These are phyloP conservation scores for Persicaria tinctoria DNA, from an alignment of 148 eudicot species.

Conservation along the genomic window DNA sequence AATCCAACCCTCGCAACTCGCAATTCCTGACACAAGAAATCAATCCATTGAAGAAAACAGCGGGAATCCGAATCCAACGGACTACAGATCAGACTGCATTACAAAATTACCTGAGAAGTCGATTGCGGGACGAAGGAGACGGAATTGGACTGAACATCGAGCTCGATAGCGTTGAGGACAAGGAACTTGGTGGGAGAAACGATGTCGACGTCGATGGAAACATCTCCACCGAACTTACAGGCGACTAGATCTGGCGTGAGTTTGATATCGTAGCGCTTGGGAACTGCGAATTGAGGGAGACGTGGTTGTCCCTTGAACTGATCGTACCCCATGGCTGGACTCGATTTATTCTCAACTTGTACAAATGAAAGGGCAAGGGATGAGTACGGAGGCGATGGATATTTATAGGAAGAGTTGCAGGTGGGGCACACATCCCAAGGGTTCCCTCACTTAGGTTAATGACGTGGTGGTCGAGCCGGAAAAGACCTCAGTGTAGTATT, in stretches of 20 bases:
- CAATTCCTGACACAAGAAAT: slow-evolving; percentile 32
- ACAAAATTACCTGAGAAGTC: slow-evolving; percentile 33
- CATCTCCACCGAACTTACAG: slow-evolving; percentile 71
- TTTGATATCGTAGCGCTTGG: slow-evolving; percentile 60
- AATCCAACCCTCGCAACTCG: slow-evolving; percentile 44
- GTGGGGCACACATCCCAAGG: too few relatives aligned
- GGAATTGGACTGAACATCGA: slow-evolving; percentile 39
- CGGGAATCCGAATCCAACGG: background rate
- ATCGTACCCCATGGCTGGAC: slow-evolving; percentile 22
- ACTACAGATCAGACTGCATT: background rate
- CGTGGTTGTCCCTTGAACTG: slow-evolving; percentile 69
- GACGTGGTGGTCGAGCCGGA: too few relatives aligned
- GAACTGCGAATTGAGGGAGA: slow-evolving; percentile 63
- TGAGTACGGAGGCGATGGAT: too few relatives aligned
- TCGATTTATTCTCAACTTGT: too few relatives aligned
- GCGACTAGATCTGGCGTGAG: slow-evolving; percentile 68
- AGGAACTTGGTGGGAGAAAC: slow-evolving; percentile 52
- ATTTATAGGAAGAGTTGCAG: too few relatives aligned
- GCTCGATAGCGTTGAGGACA: slow-evolving; percentile 90
- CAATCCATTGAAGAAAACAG: background rate
- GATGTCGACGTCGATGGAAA: slow-evolving; percentile 48
- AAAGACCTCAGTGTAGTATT: too few relatives aligned
- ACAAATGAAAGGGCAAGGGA: background rate
- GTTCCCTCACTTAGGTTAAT: too few relatives aligned
- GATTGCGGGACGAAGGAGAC: slow-evolving; percentile 40